phyloP scores from a whole-genome alignment of 2,329 filamentous ascomycete genomes.

The Stenocarpella maydis region DNA sequence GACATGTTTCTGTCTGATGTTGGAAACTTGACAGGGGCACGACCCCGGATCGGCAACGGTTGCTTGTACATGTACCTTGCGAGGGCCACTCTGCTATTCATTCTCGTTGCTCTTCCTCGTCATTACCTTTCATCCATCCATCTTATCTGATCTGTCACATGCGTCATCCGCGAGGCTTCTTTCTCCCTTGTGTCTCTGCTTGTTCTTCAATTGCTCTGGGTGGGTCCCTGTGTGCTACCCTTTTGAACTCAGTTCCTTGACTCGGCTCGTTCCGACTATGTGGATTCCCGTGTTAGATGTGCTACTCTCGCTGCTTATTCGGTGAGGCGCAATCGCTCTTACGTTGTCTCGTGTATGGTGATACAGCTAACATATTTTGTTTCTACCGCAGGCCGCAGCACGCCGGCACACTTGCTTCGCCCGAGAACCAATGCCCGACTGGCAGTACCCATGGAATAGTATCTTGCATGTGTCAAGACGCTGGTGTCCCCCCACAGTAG shows the following conservation, averaged over 20 bases:
- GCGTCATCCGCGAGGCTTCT: not conserved
- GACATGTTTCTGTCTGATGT: conserved; percentile 21
- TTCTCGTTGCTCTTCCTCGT: not conserved
- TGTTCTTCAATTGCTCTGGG: not conserved
- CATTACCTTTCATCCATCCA: conserved; percentile 1
- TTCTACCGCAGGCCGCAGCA: not conserved
- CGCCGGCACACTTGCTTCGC: not conserved
- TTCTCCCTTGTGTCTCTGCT: not conserved
- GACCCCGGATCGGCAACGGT: conserved; percentile 8
- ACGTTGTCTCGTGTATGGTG: not conserved
- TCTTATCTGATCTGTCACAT: conserved; percentile 21
- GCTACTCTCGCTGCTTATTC: not conserved
- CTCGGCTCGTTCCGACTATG: conserved; percentile 8
- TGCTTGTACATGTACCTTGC: conserved; percentile 6
- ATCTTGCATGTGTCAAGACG: not conserved
- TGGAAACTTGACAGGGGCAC: conserved; percentile 11
- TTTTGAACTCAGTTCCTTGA: not conserved
- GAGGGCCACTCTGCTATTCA: not conserved
- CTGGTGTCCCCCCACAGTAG: not conserved
- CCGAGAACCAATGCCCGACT: not conserved
- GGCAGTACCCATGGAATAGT: not conserved
- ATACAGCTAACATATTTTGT: not conserved
- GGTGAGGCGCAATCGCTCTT: not conserved
- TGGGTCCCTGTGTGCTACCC: not conserved
- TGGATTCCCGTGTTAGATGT: not conserved